Evolutionary conservation across 441 rosid species (phyloP).

Genomic region (Eugenia klotzschiana): DNA sequence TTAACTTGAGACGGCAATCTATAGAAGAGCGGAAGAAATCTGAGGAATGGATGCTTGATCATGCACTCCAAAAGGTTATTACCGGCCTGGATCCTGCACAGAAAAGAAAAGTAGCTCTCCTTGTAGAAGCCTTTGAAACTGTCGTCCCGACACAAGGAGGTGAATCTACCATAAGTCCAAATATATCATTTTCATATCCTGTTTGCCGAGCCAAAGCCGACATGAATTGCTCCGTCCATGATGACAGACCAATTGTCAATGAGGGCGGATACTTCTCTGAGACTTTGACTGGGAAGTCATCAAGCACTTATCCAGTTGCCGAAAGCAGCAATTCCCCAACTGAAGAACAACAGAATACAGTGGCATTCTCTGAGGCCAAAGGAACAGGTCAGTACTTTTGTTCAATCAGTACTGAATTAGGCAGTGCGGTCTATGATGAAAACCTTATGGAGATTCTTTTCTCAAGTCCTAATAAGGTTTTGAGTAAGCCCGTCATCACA

Average conservation of each 20-base stretch:
- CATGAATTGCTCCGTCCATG: slow-evolving; percentile 1
- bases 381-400: slow-evolving; percentile 1
- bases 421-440: not conserved
- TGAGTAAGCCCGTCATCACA: not conserved
- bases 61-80: slow-evolving; percentile 65
- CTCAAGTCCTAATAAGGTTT: not conserved
- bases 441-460: not conserved
- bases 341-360: not conserved
- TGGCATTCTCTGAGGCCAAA: not conserved
- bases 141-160: slow-evolving; percentile 35
- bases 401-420: not conserved
- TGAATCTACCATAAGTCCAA: slow-evolving; percentile 7
- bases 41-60: slow-evolving; percentile 92
- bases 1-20: slow-evolving; percentile 53
- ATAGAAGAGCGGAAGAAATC: slow-evolving; percentile 39
- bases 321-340: not conserved
- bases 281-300: slow-evolving; percentile 1
- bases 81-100: slow-evolving; percentile 65
- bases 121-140: slow-evolving; percentile 84
- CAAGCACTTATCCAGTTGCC: not conserved
- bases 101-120: slow-evolving; percentile 57
- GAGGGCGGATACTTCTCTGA: slow-evolving; percentile 1
- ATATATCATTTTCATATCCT: slow-evolving; percentile 9
- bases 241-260: not conserved
- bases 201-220: slow-evolving; percentile 5